Base-by-base conservation (phyloP, 2,329 filamentous ascomycete genomes). In the Neonectria sp. region DNA sequence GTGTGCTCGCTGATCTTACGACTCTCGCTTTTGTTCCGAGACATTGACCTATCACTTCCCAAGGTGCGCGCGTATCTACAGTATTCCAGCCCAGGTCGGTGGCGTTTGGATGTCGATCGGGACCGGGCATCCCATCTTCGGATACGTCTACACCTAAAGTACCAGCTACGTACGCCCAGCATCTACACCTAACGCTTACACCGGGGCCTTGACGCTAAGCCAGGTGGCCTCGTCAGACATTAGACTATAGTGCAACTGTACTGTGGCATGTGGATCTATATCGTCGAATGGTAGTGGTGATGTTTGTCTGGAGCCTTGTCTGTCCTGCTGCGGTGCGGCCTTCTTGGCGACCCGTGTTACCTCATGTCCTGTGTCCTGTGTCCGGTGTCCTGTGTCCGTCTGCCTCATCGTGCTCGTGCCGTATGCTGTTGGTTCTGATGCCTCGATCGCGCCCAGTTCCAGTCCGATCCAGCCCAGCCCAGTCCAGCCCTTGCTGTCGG, bases 41-140 rank as follows among this genome's bases (percentile, higher is more conserved):
- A 60, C 56, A 40, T 48, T 37, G 45, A 60, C 51, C 40, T 33
- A 49, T 49, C 43, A 25, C 48, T 27, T 17, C 12, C 6, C 24
- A 7, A 15, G 24, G 46, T 9, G 46, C 27, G 46, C 27, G 27
- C 13, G 25, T 33, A 51, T 51, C 27, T 51, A 13, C 15, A 21
- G 45, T 25, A 15, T 46, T 25, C 21, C 45, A 40, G 37, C 15
- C 15, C 40, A 37, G 6, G 40, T 24, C n/a, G 40, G 40, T 45
- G 40, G 40, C 40, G 40, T 45, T 45, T 12, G 40, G 15, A 24
- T 45, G 40, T 24, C 17, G 40, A 45, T 45, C 40, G 40, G n/a
- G 40, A 24, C 40, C 40, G 40, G 37, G 33, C 33, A 35, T 35
- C 8, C 33, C 37, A 40, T 24, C 17, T 11, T 45, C n/a, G n/a